A percentile compares a stretch with the other conserved stretches of the same genome.
These are phyloP conservation scores for Huntiella moniliformis DNA, from an alignment of 2,329 filamentous ascomycete genomes.

Conservation along the genomic window DNA sequence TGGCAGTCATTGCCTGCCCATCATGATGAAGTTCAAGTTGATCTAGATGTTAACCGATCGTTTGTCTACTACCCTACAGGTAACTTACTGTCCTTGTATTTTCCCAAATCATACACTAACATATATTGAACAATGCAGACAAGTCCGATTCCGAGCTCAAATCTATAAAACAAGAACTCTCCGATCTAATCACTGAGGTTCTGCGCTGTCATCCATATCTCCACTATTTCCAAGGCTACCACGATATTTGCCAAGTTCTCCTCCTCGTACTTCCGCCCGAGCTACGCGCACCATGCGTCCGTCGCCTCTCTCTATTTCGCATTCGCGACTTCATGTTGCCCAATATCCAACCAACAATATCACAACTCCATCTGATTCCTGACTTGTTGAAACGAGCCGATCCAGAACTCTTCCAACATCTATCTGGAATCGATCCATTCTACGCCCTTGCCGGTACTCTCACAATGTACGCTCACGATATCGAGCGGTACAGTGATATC, in stretches of 20 bases:
- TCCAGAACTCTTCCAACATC: constrained; percentile 49
- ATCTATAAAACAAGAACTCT: constrained; percentile 56
- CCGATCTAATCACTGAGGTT: constrained; percentile 59
- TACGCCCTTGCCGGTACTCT: constrained; percentile 87
- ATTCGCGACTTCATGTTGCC: constrained; percentile 98
- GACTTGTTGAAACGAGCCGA: constrained; percentile 60
- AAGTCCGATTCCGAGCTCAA: constrained; percentile 44
- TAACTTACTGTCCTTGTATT: constrained; percentile 21
- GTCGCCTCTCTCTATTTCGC: constrained; percentile 70
- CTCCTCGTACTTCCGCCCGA: constrained; percentile 59
- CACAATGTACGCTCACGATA: constrained; percentile 92
- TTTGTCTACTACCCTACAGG: constrained; percentile 89
- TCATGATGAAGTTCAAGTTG: constrained; percentile 75
- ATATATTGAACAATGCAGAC: background rate
- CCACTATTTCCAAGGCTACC: constrained; percentile 95
- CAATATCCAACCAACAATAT: constrained; percentile 58
- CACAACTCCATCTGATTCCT: constrained; percentile 74
- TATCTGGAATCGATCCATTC: constrained; percentile 66
- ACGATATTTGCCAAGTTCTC: constrained; percentile 94
- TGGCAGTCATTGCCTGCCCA: constrained; percentile 57
- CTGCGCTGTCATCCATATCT: constrained; percentile 67
- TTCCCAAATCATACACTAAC: background rate
- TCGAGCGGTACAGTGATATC: constrained; percentile 76
- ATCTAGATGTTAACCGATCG: constrained; percentile 82
- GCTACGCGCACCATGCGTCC: constrained; percentile 42